phyloP scores from a whole-genome alignment of 805 yeast genomes.

The Candida insectorum region DNA sequence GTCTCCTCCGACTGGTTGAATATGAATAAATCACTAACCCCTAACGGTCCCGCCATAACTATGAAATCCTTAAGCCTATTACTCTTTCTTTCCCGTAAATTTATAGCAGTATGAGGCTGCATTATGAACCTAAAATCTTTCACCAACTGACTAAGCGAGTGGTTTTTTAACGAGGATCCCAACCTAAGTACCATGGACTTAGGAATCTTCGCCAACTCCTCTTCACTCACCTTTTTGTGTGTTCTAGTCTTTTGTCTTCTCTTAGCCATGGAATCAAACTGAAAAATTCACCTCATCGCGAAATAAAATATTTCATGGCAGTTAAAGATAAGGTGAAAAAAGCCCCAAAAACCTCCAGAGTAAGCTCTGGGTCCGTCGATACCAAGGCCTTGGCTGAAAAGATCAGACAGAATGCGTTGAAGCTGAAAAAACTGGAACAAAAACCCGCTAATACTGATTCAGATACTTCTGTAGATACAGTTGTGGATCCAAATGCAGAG shows the following conservation, averaged over 20 bases:
- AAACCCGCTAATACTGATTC: slow-evolving; percentile 1
- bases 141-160: slow-evolving; percentile 79
- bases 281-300: slow-evolving; percentile 3
- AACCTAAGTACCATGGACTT: slow-evolving; percentile 91
- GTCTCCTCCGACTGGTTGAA: slow-evolving; percentile 77
- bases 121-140: slow-evolving; percentile 82
- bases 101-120: slow-evolving; percentile 97
- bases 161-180: slow-evolving; percentile 74
- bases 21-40: slow-evolving; percentile 82
- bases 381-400: slow-evolving; percentile 55
- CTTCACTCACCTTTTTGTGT: slow-evolving; percentile 63
- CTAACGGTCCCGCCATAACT: slow-evolving; percentile 98
- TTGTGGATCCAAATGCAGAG: slow-evolving; percentile 18
- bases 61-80: slow-evolving; percentile 87
- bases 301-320: slow-evolving; percentile 4
- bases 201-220: slow-evolving; percentile 72
- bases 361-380: slow-evolving; percentile 17
- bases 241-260: slow-evolving; percentile 76
- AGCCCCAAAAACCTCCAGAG: slow-evolving; percentile 8
- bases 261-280: slow-evolving; percentile 28
- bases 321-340: slow-evolving; percentile 14
- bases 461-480: slow-evolving; percentile 3
- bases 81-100: slow-evolving; percentile 77
- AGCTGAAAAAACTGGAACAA: slow-evolving; percentile 10
- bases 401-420: slow-evolving; percentile 38